Evolutionary conservation across 169 alveolate species (phyloP).

Genomic region (Cryptosporidium xiaoi): DNA sequence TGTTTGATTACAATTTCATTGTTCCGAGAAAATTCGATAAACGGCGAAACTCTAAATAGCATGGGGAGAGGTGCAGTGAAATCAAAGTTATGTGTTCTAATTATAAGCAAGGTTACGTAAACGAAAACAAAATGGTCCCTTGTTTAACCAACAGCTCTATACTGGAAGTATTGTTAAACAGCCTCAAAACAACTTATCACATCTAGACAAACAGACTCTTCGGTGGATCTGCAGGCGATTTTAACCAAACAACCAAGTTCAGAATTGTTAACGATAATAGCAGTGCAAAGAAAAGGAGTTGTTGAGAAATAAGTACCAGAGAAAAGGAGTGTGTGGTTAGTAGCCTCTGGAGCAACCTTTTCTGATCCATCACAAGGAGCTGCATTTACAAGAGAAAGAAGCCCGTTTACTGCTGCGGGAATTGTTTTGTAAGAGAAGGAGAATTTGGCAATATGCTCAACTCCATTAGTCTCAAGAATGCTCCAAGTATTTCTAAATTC

Average conservation of each 20-base stretch:
- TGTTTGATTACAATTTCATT: too few species aligned
- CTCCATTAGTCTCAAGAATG: conserved; percentile 62
- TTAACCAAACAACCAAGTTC: conserved; percentile 80
- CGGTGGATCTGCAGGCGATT: conserved; percentile 77
- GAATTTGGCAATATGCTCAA: conserved; percentile 78
- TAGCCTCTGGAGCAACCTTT: conserved; percentile 68
- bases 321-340: conserved; percentile 77
- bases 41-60: too few species aligned
- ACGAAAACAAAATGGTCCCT: too few species aligned
- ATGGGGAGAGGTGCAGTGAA: too few species aligned
- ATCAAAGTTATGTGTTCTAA: too few species aligned
- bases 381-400: conserved; percentile 76
- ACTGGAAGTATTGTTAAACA: neutral
- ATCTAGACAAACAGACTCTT: conserved; percentile 70
- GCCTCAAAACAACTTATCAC: conserved; percentile 77
- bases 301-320: conserved; percentile 76
- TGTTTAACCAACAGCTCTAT: too few species aligned
- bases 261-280: conserved; percentile 76
- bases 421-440: conserved; percentile 78
- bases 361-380: conserved; percentile 77
- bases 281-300: conserved; percentile 76
- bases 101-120: too few species aligned
- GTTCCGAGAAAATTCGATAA: too few species aligned
- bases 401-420: conserved; percentile 78
- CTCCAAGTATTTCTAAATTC: conserved; percentile 79